phyloP scores from a whole-genome alignment of 192 early-diverging fungal genomes.

The Bifiguratus adelaidae region DNA sequence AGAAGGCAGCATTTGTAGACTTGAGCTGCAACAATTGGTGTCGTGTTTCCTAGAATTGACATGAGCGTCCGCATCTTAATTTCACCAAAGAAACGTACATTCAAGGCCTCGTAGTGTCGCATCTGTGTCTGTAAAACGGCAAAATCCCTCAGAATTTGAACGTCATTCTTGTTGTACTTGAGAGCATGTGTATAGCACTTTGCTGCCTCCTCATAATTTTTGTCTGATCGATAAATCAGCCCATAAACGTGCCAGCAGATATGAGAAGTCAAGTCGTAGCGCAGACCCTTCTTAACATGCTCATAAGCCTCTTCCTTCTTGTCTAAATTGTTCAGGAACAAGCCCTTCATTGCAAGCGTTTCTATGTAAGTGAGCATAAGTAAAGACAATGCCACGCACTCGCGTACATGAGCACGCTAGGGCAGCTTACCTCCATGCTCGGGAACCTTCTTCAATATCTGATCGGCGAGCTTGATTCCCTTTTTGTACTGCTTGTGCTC shows the following conservation, averaged over 20 bases:
- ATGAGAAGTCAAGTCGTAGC: slow-evolving; percentile 70
- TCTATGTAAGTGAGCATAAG: slow-evolving; percentile 34
- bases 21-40: slow-evolving; percentile 55
- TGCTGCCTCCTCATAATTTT: slow-evolving; percentile 86
- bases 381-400: not conserved
- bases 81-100: slow-evolving; percentile 22
- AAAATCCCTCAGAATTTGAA: slow-evolving; percentile 87
- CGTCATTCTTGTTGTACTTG: slow-evolving; percentile 66
- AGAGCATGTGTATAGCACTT: slow-evolving; percentile 88
- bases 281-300: slow-evolving; percentile 74
- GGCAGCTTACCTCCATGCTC: slow-evolving; percentile 72
- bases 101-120: slow-evolving; percentile 76
- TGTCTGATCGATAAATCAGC: slow-evolving; percentile 81
- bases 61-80: not conserved
- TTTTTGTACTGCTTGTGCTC: slow-evolving; percentile 94
- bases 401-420: not conserved
- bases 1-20: slow-evolving; percentile 60
- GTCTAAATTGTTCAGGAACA: slow-evolving; percentile 84
- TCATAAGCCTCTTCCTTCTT: slow-evolving; percentile 88
- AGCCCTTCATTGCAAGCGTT: slow-evolving; percentile 89
- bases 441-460: slow-evolving; percentile 89
- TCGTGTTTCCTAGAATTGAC: slow-evolving; percentile 46
- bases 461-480: slow-evolving; percentile 81
- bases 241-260: slow-evolving; percentile 98
- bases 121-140: slow-evolving; percentile 78